phyloP scores from a whole-genome alignment of 2,329 filamentous ascomycete genomes.

The Colletotrichum sp. region DNA sequence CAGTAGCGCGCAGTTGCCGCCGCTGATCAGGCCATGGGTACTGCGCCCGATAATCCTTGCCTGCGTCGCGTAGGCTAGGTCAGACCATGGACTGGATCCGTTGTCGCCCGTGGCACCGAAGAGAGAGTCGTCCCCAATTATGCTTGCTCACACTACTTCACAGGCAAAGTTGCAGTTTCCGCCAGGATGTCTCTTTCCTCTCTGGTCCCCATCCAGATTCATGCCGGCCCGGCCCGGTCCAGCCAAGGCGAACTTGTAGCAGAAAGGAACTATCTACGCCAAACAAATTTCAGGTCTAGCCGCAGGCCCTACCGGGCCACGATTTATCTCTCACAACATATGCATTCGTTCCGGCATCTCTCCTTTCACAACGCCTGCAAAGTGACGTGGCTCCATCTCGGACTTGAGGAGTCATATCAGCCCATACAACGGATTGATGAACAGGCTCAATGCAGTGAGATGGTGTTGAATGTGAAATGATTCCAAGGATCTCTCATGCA shows the following conservation, averaged over 20 bases:
- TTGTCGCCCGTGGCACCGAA: accelerated
- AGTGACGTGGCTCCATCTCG: not conserved
- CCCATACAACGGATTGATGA: accelerated
- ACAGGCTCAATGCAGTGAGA: not conserved
- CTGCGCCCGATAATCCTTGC: accelerated
- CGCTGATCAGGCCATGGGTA: not conserved
- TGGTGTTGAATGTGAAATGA: accelerated
- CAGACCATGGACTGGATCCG: accelerated
- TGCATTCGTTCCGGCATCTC: not conserved
- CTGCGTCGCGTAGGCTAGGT: not conserved
- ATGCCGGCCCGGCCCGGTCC: not conserved
- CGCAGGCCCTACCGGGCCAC: not conserved
- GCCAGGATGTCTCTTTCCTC: not conserved
- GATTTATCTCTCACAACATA: accelerated
- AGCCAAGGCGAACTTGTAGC: not conserved
- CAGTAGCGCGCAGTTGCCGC: accelerated
- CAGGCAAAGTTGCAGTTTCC: not conserved
- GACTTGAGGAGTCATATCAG: accelerated
- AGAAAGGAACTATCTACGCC: not conserved
- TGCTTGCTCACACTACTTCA: accelerated
- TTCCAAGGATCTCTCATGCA: not conserved
- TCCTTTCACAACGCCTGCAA: too few relatives aligned
- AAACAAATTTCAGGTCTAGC: accelerated
- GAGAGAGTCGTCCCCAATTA: accelerated
- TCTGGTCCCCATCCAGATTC: accelerated